A percentile compares a stretch with the other conserved stretches of the same genome.
Evolutionary conservation across 2,329 filamentous ascomycete genomes (phyloP).

Genomic region (Paecilomyces formosus): DNA sequence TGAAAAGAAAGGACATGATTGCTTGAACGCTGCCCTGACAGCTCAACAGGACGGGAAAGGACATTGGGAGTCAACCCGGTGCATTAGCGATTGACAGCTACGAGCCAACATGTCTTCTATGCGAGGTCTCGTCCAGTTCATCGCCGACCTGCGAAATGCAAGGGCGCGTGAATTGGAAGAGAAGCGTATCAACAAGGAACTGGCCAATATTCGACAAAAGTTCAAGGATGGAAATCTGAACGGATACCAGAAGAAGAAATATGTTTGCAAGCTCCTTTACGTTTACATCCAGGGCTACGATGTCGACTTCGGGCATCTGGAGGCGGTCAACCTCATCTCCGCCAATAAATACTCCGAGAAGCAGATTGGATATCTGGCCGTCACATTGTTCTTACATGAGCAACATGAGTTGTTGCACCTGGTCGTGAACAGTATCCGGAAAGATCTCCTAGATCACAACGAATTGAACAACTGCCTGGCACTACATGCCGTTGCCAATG

Average conservation of each 20-base stretch:
- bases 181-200: constrained; percentile 98
- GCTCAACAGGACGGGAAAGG: background rate
- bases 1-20: background rate
- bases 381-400: constrained; percentile 95
- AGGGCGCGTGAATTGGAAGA: constrained; percentile 92
- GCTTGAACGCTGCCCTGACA: background rate
- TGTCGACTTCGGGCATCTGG: constrained; percentile 96
- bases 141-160: constrained; percentile 91
- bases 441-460: constrained; percentile 89
- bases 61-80: background rate
- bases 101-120: constrained; percentile 37
- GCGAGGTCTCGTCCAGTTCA: constrained; percentile 89
- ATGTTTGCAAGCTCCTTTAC: constrained; percentile 98
- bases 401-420: constrained; percentile 92
- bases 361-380: constrained; percentile 96
- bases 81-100: background rate
- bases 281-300: constrained; percentile 99
- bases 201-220: constrained; percentile 97
- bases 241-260: constrained; percentile 99
- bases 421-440: constrained; percentile 97
- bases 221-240: constrained; percentile 93
- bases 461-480: constrained; percentile 97
- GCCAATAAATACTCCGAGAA: constrained; percentile 98
- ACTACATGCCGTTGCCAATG: constrained; percentile 94
- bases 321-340: constrained; percentile 96